Evolutionary conservation across 228 moss, liverwort and hornwort species (phyloP).

Genomic region (Sphagnum magellanicum): DNA sequence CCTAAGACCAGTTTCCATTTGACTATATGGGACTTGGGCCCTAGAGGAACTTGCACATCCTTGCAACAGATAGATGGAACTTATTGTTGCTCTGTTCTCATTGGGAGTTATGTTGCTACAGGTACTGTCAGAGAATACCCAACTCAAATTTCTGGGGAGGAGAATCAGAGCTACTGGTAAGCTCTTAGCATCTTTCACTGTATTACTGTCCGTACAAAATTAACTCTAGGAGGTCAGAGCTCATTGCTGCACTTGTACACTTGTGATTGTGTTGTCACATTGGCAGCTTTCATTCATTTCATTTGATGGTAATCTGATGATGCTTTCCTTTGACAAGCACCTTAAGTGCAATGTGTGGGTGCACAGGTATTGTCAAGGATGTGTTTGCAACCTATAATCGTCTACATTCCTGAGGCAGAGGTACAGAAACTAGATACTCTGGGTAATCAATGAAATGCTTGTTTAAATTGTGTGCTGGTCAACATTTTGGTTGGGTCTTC

Average conservation of each 20-base stretch:
- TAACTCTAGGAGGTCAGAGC: too few species aligned
- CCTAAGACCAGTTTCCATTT: not conserved
- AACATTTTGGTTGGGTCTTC: not conserved
- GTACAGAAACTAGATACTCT: constrained; percentile 17
- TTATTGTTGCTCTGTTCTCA: too few species aligned
- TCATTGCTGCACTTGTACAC: not conserved
- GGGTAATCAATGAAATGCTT: not conserved
- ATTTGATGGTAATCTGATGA: not conserved
- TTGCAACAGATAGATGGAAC: too few species aligned
- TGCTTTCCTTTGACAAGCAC: not conserved
- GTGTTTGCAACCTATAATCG: constrained; percentile 79
- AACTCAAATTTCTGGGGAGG: constrained; percentile 93
- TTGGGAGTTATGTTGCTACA: constrained; percentile 11
- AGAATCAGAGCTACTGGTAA: constrained; percentile 79
- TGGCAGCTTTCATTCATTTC: not conserved
- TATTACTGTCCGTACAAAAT: too few species aligned
- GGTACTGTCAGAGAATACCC: constrained; percentile 88
- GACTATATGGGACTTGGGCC: too few species aligned
- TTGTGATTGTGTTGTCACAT: constrained; percentile 1
- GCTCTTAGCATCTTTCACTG: too few species aligned
- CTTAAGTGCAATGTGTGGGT: not conserved
- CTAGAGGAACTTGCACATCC: too few species aligned
- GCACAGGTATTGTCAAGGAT: constrained; percentile 83
- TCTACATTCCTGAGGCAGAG: constrained; percentile 94
- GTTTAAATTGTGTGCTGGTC: too few species aligned